Evolutionary conservation across 345 rosid species (phyloP).

Genomic region (Hibiscus syriacus): DNA sequence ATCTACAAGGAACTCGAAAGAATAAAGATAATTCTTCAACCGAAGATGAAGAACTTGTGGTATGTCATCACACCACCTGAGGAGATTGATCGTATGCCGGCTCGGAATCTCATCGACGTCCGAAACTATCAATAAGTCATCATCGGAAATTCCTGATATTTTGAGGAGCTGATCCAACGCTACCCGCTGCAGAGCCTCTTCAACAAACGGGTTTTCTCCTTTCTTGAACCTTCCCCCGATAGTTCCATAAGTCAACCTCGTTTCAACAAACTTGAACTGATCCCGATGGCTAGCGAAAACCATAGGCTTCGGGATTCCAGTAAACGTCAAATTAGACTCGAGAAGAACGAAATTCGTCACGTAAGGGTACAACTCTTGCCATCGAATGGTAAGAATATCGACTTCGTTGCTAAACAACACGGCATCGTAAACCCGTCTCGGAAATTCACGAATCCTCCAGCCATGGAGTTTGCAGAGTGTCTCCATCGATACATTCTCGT

Average conservation of each 20-base stretch:
- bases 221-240: conserved; percentile 18
- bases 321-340: conserved; percentile 40
- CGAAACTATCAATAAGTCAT: conserved; percentile 41
- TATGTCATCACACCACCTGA: conserved; percentile 48
- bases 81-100: conserved; percentile 40
- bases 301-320: conserved; percentile 30
- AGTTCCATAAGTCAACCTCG: conserved; percentile 30
- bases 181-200: conserved; percentile 39
- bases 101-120: conserved; percentile 24
- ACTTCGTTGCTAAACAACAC: conserved; percentile 40
- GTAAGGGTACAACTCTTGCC: conserved; percentile 43
- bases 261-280: conserved; percentile 32
- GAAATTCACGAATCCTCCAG: conserved; percentile 39
- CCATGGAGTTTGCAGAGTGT: conserved; percentile 43
- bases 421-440: conserved; percentile 43
- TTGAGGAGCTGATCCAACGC: conserved; percentile 39
- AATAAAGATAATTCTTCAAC: conserved; percentile 45
- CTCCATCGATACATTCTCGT: conserved; percentile 40
- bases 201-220: conserved; percentile 30
- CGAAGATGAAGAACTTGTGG: conserved; percentile 41
- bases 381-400: conserved; percentile 31
- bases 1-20: conserved; percentile 43
- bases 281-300: conserved; percentile 29
- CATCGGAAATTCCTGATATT: conserved; percentile 37
- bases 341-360: conserved; percentile 36